Evolutionary conservation across 176 grass and related monocot genomes (phyloP).

Genomic region (Cenchrus americanus): DNA sequence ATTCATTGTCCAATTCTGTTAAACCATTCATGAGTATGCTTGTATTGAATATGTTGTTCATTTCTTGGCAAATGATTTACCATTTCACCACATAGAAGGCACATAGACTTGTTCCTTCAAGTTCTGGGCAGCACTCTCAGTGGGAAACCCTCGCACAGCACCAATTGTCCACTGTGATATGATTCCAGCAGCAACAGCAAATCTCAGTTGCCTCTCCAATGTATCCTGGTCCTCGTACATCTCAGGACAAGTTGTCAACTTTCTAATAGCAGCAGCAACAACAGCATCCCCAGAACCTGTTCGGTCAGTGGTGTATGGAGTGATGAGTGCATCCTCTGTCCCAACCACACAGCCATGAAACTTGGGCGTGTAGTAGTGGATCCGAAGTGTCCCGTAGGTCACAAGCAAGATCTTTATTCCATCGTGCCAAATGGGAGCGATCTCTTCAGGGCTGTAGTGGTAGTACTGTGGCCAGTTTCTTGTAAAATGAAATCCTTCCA

Average conservation of each 20-base stretch:
- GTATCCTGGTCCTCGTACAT: slow-evolving; percentile 78
- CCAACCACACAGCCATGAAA: slow-evolving; percentile 78
- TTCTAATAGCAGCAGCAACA: slow-evolving; percentile 80
- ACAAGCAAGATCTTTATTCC: slow-evolving; percentile 83
- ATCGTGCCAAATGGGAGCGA: slow-evolving; percentile 74
- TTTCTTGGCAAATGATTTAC: slow-evolving; percentile 29
- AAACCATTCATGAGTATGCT: slow-evolving; percentile 27
- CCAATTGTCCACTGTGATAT: slow-evolving; percentile 96
- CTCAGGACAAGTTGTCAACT: slow-evolving; percentile 66
- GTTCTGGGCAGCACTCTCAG: slow-evolving; percentile 85
- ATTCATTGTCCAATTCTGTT: slow-evolving; percentile 18
- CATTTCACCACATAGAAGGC: slow-evolving; percentile 78
- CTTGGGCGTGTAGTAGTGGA: slow-evolving; percentile 85
- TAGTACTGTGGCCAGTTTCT: slow-evolving; percentile 67
- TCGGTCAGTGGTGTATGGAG: slow-evolving; percentile 80
- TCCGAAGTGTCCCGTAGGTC: slow-evolving; percentile 75
- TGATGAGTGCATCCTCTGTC: slow-evolving; percentile 74
- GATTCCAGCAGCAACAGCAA: slow-evolving; percentile 84
- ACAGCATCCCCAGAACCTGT: slow-evolving; percentile 93
- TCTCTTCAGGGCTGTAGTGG: slow-evolving; percentile 75
- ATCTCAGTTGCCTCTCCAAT: slow-evolving; percentile 80
- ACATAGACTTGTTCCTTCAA: slow-evolving; percentile 90
- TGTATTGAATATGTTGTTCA: background rate
- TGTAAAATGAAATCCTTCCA: slow-evolving; percentile 64
- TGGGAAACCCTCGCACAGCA: slow-evolving; percentile 81